Base-by-base conservation (phyloP, 2,329 filamentous ascomycete species). In the Aspergillus hiratsukae region DNA sequence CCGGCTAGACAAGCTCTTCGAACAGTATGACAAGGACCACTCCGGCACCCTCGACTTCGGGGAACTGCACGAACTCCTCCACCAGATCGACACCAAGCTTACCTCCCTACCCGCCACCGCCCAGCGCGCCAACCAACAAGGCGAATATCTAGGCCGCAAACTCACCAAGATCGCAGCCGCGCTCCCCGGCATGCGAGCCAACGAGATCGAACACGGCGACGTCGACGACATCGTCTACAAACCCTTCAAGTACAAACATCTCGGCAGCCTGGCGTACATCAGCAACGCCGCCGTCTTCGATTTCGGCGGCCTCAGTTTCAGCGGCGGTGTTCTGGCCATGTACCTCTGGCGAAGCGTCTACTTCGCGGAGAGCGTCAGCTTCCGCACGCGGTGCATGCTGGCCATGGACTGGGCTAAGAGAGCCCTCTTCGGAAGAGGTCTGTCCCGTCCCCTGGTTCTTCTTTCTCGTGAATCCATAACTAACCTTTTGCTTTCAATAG, bases 361-460 rank as follows among this genome's bases (percentile, higher is more conserved):
- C 76, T 99, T 99, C 78, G 91, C 94, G 11, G 91, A 99, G 80
- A 96, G 91, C 69, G 94, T 99, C 49, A 97, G 92, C 74, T 82
- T 97, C 58, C 81, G 94, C 64, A 99, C 94, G 27, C 84, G 93
- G 60, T 84, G 91, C 62, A 76, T 99, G 68, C 80, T 99, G 75
- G 91, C 91, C 19, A 97, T 99, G 94, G 94, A 99, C 73, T 99
- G 94, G 94, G 87, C 86, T n/a, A 99, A 97, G 84, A 83, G 95
- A 71, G 90, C 91, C 11, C 75, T 99, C 23, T 99, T 99, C 78
- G 94, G 94, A 64, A 83, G 94, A 87, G 94, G 93, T 97, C 76
- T 79, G 87, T 17, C 31, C 37, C 17, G 9, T 49, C 25, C 17
- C 1, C 45, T 35, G 3, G 4, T 10, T 29, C 11, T 50, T n/a